phyloP scores from a whole-genome alignment of 2,329 filamentous ascomycete species.

The Diaporthe australafricana region DNA sequence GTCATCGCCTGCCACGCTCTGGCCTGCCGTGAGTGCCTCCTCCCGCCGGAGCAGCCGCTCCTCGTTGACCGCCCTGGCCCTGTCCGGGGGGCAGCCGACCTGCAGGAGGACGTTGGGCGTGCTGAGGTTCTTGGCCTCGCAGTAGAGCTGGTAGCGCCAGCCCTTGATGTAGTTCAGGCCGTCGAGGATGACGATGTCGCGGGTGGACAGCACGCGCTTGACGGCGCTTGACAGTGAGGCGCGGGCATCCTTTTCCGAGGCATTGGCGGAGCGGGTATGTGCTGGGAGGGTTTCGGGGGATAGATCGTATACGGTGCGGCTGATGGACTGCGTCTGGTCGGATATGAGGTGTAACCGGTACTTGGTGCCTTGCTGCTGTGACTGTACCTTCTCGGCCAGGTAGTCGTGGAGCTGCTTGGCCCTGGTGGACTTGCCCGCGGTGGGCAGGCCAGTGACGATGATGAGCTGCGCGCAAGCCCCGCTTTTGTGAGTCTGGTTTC shows the following conservation, averaged over 20 bases:
- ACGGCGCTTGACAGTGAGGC: conserved; percentile 82
- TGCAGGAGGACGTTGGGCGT: conserved; percentile 82
- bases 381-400: conserved; percentile 68
- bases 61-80: conserved; percentile 69
- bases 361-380: conserved; percentile 47
- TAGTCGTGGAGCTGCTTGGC: conserved; percentile 74
- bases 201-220: conserved; percentile 78
- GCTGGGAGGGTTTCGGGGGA: conserved; percentile 62
- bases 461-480: conserved; percentile 64
- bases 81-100: conserved; percentile 67
- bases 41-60: conserved; percentile 57
- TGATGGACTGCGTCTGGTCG: conserved; percentile 77
- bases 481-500: conserved; percentile 16
- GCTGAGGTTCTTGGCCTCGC: conserved; percentile 83
- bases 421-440: conserved; percentile 76
- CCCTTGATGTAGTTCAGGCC: conserved; percentile 91
- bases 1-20: conserved; percentile 46
- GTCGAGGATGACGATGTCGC: conserved; percentile 83
- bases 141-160: conserved; percentile 87
- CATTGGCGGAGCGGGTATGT: conserved; percentile 76
- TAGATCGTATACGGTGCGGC: conserved; percentile 78
- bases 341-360: conserved; percentile 81
- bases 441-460: conserved; percentile 74
- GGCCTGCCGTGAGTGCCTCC: conserved; percentile 49
- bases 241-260: conserved; percentile 84